phyloP scores from a whole-genome alignment of 164 flowering plant species.

The Brasenia schreberi region DNA sequence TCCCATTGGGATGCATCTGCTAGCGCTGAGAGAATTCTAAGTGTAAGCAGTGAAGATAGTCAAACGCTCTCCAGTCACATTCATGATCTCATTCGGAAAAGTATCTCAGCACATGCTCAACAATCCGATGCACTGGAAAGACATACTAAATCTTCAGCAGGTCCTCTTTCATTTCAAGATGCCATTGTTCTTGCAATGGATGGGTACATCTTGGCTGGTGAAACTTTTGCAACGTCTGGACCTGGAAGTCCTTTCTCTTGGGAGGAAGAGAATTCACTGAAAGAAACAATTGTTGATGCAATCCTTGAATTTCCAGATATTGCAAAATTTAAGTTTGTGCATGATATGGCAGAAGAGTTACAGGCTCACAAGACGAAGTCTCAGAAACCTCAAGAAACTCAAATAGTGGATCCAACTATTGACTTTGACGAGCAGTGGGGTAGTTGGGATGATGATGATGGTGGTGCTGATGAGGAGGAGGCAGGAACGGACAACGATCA shows the following conservation, averaged over 20 bases:
- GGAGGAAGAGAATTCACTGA: conserved; percentile 88
- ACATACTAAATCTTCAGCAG: conserved; percentile 19
- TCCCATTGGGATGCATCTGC: conserved; percentile 76
- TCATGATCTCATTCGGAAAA: conserved; percentile 70
- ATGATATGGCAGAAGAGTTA: conserved; percentile 63
- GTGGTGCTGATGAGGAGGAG: conserved; percentile 86
- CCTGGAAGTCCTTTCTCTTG: conserved; percentile 88
- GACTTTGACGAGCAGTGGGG: conserved; percentile 91
- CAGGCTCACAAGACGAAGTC: conserved; percentile 40
- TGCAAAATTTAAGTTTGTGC: conserved; percentile 61
- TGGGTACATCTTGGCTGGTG: conserved; percentile 93
- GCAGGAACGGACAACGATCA: conserved; percentile 25
- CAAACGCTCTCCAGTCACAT: conserved; percentile 90
- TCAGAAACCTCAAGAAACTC: conserved; percentile 26
- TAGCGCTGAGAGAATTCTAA: conserved; percentile 80
- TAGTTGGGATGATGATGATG: conserved; percentile 92
- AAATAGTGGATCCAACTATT: conserved; percentile 18
- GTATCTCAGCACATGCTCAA: conserved; percentile 27
- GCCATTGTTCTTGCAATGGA: conserved; percentile 54
- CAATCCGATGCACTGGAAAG: conserved; percentile 12
- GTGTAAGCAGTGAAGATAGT: conserved; percentile 72
- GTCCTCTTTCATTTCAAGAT: conserved; percentile 64
- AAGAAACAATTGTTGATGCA: conserved; percentile 83
- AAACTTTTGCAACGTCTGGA: conserved; percentile 82
- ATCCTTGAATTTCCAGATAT: conserved; percentile 58